Base-by-base conservation (phyloP, 108 stramenopile species). In the Nitzschia palea region DNA sequence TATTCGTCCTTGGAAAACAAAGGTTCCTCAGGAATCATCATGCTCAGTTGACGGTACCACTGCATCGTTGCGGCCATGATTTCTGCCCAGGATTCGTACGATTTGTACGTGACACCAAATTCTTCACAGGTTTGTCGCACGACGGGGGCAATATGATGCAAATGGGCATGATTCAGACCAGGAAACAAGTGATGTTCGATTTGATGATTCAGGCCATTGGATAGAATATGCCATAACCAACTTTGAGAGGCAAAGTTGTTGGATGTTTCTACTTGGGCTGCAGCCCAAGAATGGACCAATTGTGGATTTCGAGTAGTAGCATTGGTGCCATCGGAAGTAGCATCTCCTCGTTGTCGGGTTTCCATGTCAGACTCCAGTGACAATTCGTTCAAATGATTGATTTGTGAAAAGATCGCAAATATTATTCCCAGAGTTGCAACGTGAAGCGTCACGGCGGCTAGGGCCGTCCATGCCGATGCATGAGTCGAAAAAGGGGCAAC, bases 121-220 rank as follows among this genome's bases (percentile, higher is more conserved):
- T 90, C 83, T 59, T 73, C 67, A 60, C 91, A 93, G 9, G 80
- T 84, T 27, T 76, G 54, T 48, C 67, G 54, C 32, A 95, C 91
- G 44, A 89, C 77, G 17, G 89, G 89, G 2, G 89, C 82, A 53
- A 95, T 89, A 22, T 66, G 74, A 14, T 89, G 89, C 69, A 90
- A 84, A 79, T 95, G 91, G 56, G 78, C 72, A 59, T 88, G 87
- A 52, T 79, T 75, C 55, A 88, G 32, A 14, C 81, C 70, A 12
- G 86, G 87, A 55, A 87, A 87, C 26, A 84, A 44, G 55, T 87
- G 86, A 44, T 87, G 86, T 64, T 87, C 86, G 62, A 85, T 80
- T 45, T 88, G 87, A 12, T 74, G 44, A 55, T 88, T 88, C 40
- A 88, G 63, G 32, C 83, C 83, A 64, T 88, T 88, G 37, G 78